These are phyloP conservation scores for Globisporangium splendens DNA, from an alignment of 352 stramenopile genomes.

Conservation along the genomic window DNA sequence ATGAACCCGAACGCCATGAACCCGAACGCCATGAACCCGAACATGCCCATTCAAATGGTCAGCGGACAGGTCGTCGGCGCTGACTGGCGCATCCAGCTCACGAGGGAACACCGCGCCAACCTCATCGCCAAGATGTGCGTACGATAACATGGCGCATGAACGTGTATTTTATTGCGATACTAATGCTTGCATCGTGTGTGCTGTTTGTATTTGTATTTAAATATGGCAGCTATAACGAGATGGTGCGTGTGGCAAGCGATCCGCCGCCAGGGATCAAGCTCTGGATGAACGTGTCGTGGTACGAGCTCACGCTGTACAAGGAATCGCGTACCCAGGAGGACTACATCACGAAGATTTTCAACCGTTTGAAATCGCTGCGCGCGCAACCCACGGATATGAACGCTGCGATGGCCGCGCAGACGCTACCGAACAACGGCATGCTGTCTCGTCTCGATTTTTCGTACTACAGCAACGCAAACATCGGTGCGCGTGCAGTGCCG, in stretches of 20 bases:
- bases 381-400: constrained; percentile 72
- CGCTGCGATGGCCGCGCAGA: constrained; percentile 57
- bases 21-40: not conserved
- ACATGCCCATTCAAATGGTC: constrained; percentile 18
- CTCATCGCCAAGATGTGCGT: constrained; percentile 84
- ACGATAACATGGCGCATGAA: no score
- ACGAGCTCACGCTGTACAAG: constrained; percentile 81
- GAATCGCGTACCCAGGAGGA: constrained; percentile 81
- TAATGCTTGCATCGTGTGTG: not conserved
- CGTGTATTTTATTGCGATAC: no score
- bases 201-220: no score
- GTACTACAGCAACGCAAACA: constrained; percentile 68
- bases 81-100: constrained; percentile 82
- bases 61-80: constrained; percentile 27
- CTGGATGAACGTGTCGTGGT: constrained; percentile 87
- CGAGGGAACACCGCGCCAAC: constrained; percentile 74
- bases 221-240: constrained; percentile 65
- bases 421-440: constrained; percentile 66
- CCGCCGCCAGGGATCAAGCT: constrained; percentile 76
- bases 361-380: constrained; percentile 70
- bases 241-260: constrained; percentile 77
- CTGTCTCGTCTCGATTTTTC: constrained; percentile 70
- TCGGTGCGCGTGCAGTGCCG: constrained; percentile 28
- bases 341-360: constrained; percentile 89
- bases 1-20: constrained; percentile 39